Percentiles rank a stretch among this genome's conserved stretches.
Evolutionary conservation across 2,329 filamentous ascomycete genomes (phyloP).

Genomic region (Verticillium klebahnii): DNA sequence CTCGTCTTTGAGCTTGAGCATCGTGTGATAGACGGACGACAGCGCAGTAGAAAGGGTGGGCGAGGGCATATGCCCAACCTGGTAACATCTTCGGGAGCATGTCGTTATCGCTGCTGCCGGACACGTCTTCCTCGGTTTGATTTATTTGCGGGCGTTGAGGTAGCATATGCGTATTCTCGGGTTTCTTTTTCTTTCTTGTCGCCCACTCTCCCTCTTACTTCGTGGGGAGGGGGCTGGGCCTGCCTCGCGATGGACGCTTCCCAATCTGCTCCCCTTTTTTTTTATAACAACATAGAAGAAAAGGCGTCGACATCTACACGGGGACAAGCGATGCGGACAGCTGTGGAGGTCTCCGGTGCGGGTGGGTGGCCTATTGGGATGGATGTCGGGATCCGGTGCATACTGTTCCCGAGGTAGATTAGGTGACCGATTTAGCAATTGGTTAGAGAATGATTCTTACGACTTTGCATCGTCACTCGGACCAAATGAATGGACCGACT

Average conservation of each 20-base stretch:
- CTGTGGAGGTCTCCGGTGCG: not conserved
- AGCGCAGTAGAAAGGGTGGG: not conserved
- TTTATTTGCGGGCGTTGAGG: not conserved
- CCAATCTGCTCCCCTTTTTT: not conserved
- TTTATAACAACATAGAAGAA: not conserved
- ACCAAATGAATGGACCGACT: no score
- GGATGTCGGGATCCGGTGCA: not conserved
- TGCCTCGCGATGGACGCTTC: not conserved
- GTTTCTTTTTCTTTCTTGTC: not conserved
- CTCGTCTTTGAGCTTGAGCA: not conserved
- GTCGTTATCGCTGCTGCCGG: not conserved
- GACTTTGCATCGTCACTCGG: not conserved
- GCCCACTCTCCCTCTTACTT: not conserved
- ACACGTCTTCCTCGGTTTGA: not conserved
- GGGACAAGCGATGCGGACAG: not conserved
- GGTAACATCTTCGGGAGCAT: not conserved
- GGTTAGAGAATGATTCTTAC: not conserved
- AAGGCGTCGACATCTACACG: not conserved
- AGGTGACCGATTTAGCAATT: not conserved
- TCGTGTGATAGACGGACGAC: not conserved
- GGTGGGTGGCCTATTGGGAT: not conserved
- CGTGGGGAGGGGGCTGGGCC: not conserved
- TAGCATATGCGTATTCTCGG: not conserved
- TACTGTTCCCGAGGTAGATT: not conserved
- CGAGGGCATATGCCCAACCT: not conserved